Conservation (phyloP, 176 grass and related monocot species). For the Avena eriantha region DNA sequence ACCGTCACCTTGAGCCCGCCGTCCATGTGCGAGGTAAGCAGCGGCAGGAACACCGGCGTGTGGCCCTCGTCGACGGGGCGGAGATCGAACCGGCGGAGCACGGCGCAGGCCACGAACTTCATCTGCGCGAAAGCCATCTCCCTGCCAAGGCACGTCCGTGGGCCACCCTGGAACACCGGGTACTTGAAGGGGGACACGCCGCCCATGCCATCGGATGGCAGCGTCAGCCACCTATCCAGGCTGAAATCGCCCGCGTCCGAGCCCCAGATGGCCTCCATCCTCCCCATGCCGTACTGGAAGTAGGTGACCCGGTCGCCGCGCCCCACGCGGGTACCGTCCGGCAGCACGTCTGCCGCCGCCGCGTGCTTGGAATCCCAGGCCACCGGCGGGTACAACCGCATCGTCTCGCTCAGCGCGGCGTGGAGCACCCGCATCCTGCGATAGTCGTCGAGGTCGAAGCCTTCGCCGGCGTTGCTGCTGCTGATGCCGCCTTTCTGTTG, state of each 20-base stretch:
- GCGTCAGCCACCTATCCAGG: constrained; percentile 57
- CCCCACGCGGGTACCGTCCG: constrained; percentile 70
- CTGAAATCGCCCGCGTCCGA: constrained; percentile 64
- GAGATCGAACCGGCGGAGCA: constrained; percentile 66
- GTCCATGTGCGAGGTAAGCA: constrained; percentile 77
- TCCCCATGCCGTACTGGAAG: constrained; percentile 94
- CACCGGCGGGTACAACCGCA: constrained; percentile 91
- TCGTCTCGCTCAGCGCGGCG: constrained; percentile 86
- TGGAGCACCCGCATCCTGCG: constrained; percentile 74
- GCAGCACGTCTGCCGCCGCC: constrained; percentile 65
- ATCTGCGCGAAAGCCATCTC: constrained; percentile 92
- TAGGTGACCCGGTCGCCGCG: constrained; percentile 82
- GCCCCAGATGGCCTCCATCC: constrained; percentile 87
- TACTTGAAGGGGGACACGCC: constrained; percentile 81
- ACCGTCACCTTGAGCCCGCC: constrained; percentile 71
- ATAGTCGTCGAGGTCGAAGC: constrained; percentile 45
- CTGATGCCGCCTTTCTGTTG: background rate
- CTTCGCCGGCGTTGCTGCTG: background rate
- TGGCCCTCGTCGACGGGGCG: constrained; percentile 52
- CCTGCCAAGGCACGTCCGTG: constrained; percentile 76
- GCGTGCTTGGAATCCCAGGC: constrained; percentile 92
- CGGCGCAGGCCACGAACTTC: constrained; percentile 70
- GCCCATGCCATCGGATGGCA: background rate
- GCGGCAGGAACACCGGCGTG: constrained; percentile 68
- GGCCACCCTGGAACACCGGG: constrained; percentile 89